Base-by-base conservation (phyloP, 495 filamentous ascomycete species). In the Oidiodendron maius region DNA sequence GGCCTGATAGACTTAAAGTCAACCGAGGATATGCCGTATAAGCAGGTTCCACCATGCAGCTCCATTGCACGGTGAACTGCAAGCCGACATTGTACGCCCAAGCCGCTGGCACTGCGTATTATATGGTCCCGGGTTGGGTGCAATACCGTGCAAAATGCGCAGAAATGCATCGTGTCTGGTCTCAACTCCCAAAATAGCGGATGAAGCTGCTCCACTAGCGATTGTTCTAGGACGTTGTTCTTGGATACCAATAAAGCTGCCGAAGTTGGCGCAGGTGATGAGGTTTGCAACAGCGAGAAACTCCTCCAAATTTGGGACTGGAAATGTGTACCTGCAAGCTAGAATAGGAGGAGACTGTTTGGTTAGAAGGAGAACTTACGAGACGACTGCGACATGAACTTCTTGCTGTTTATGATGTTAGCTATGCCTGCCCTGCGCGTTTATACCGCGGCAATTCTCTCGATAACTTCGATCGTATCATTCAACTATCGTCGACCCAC, bases 41-140 rank as follows among this genome's bases (percentile, higher is more conserved):
- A 12, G 44, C 15, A 37, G 23, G 15, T 38, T 51, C 48, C 3
- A 51, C 28, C 2, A 28, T 17, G 20, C 48, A 51, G 25, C 20
- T 40, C 13, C 39, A 39, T 25, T 25, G 39, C 13, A 51, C 48
- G 5, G 37, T 51, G 13, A 51, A 51, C 40, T 43, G 30, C 20
- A 51, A 17, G 4, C 34, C 48, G n/a, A 51, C 28, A 24, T 51
- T 51, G 21, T 51, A 51, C 11, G 39, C 48, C 48, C 48, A 51
- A n/a, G 40, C 23, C 4, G 20, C 18, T 9, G 40, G 30, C 2
- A 51, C 13, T 15, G n/a, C 39, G 48, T 51, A 13, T 51, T 40
- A 21, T 44, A 51, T 12, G 48, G 39, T 24, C 39, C 40, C 20
- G 48, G 48, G 25, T 51, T 51, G 23, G 48, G 48, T 10, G 20